A percentile compares a stretch with the other conserved stretches of the same genome.
These are phyloP conservation scores for Fusarium lateritium DNA, from an alignment of 2,329 filamentous ascomycete species.

Conservation along the genomic window DNA sequence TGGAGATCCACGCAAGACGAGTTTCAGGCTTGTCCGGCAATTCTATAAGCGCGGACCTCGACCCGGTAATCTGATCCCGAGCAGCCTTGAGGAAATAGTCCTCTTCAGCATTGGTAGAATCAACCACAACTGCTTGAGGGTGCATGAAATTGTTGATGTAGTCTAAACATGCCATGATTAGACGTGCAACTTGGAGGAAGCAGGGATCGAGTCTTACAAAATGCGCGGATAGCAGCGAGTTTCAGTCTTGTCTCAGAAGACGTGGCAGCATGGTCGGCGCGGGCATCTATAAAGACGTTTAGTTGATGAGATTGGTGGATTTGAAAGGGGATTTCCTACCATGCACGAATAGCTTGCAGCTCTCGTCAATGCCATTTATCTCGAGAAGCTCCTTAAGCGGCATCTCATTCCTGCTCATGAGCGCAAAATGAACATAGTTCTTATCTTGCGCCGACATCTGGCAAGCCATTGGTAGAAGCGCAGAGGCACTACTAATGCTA, in stretches of 20 bases:
- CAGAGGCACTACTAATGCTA: conserved; percentile 79
- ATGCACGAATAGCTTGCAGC: conserved; percentile 76
- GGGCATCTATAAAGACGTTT: conserved; percentile 71
- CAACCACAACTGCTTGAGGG: conserved; percentile 82
- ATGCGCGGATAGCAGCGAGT: conserved; percentile 72
- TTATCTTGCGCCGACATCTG: conserved; percentile 80
- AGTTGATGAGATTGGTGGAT: conserved; percentile 16
- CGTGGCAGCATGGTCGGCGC: conserved; percentile 78
- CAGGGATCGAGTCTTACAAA: conserved; percentile 63
- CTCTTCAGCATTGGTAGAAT: conserved; percentile 78
- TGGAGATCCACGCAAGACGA: conserved; percentile 81
- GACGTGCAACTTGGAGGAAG: not conserved
- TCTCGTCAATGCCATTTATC: conserved; percentile 83
- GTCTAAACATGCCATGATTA: conserved; percentile 53
- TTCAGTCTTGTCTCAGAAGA: conserved; percentile 81
- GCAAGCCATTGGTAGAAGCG: conserved; percentile 86
- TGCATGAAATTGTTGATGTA: conserved; percentile 82
- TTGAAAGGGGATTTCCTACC: conserved; percentile 55
- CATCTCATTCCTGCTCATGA: conserved; percentile 82
- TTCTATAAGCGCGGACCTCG: conserved; percentile 78
- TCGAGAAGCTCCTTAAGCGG: conserved; percentile 77
- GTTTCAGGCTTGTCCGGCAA: conserved; percentile 76
- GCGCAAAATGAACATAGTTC: conserved; percentile 85
- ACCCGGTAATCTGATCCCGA: conserved; percentile 65
- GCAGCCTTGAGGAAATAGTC: conserved; percentile 75